Conservation (phyloP, 192 early-diverging fungal species). For the Dimargaris xerosporica region DNA sequence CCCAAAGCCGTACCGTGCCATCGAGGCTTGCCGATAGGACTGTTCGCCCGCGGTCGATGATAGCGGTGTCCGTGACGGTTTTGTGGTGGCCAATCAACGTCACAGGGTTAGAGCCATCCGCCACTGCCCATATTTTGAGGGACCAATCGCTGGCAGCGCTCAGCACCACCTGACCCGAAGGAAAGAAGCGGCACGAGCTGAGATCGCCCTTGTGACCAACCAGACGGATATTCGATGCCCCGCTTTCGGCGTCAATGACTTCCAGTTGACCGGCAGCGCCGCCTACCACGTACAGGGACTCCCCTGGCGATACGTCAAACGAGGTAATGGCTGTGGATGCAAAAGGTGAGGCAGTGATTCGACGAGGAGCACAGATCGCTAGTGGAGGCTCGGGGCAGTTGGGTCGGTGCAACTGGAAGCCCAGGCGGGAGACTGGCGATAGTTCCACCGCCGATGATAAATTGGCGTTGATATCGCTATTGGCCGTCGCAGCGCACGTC, state of each 20-base stretch:
- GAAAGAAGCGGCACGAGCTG: slow-evolving; percentile 52
- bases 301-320: slow-evolving; percentile 23
- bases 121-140: slow-evolving; percentile 55
- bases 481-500: too few species aligned
- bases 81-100: slow-evolving; percentile 50
- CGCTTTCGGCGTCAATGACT: slow-evolving; percentile 21
- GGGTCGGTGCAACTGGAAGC: too few species aligned
- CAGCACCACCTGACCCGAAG: slow-evolving; percentile 56
- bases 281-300: slow-evolving; percentile 17
- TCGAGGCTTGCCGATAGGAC: slow-evolving; percentile 35
- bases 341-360: slow-evolving; percentile 12
- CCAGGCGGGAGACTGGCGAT: too few species aligned
- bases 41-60: slow-evolving; percentile 47
- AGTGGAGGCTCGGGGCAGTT: too few species aligned
- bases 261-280: slow-evolving; percentile 22
- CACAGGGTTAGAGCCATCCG: slow-evolving; percentile 57
- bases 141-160: slow-evolving; percentile 52
- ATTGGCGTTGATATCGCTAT: too few species aligned
- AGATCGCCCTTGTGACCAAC: slow-evolving; percentile 51
- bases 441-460: too few species aligned
- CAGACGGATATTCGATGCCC: slow-evolving; percentile 19
- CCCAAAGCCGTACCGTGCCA: slow-evolving; percentile 15
- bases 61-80: slow-evolving; percentile 44
- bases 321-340: slow-evolving; percentile 18
- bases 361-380: background rate